Evolutionary conservation across 116 monocot species (phyloP).

Genomic region (Papilionanthe hybrid): DNA sequence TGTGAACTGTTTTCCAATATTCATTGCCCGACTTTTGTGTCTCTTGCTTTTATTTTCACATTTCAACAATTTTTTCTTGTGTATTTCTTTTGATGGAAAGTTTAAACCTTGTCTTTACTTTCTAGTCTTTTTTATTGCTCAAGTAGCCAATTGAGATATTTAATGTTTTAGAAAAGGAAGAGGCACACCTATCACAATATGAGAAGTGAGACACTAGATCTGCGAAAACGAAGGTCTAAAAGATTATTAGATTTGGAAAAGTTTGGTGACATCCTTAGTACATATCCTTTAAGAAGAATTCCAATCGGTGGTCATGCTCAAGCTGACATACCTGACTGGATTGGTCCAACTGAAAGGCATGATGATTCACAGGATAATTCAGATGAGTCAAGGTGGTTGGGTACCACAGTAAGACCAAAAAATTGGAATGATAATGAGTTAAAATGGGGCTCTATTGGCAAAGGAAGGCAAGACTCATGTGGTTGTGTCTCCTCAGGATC

Average conservation of each 20-base stretch:
- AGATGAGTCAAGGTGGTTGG: constrained; percentile 46
- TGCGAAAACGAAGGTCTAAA: constrained; percentile 38
- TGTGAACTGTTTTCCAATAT: neutral
- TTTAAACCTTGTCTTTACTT: neutral
- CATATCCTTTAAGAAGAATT: constrained; percentile 21
- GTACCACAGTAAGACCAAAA: constrained; percentile 49
- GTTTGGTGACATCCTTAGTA: constrained; percentile 17
- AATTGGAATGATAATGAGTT: constrained; percentile 7
- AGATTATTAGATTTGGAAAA: constrained; percentile 23
- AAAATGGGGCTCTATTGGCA: constrained; percentile 15
- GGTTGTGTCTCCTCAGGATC: constrained; percentile 40
- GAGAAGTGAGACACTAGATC: constrained; percentile 7
- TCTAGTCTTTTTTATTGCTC: neutral
- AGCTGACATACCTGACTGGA: constrained; percentile 61
- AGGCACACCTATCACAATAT: neutral
- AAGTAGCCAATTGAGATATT: constrained; percentile 11
- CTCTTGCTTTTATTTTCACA: neutral
- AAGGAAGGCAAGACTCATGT: constrained; percentile 39
- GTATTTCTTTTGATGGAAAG: neutral
- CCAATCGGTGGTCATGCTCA: constrained; percentile 60
- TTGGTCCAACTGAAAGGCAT: constrained; percentile 11
- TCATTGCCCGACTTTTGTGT: neutral
- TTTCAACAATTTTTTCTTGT: neutral
- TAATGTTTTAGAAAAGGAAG: constrained; percentile 26
- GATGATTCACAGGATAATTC: neutral